Evolutionary conservation across 1,139 yeast species (phyloP).

Genomic region (Scheffersomyces quercinus): DNA sequence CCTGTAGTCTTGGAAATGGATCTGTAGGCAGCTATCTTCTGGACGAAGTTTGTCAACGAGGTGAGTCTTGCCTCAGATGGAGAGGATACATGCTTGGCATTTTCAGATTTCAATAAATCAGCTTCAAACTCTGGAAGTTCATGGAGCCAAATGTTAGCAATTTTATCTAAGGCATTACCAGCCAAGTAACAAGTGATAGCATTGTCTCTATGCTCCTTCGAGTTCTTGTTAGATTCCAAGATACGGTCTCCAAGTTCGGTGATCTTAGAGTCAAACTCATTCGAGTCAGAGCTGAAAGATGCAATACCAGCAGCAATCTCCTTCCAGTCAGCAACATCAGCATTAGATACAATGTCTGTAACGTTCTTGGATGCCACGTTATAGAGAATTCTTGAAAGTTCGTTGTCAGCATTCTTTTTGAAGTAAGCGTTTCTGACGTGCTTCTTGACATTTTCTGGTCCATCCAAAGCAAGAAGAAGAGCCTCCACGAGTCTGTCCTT

Average conservation of each 20-base stretch:
- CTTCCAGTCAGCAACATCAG: slow-evolving; percentile 80
- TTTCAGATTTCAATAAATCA: slow-evolving; percentile 44
- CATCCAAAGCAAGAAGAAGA: slow-evolving; percentile 74
- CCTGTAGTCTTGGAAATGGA: slow-evolving; percentile 47
- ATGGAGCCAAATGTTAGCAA: slow-evolving; percentile 78
- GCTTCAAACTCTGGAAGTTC: slow-evolving; percentile 67
- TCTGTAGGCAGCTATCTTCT: slow-evolving; percentile 77
- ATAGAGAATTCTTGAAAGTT: slow-evolving; percentile 71
- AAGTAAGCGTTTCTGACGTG: slow-evolving; percentile 76
- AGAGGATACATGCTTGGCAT: slow-evolving; percentile 43
- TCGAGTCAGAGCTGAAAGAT: slow-evolving; percentile 51
- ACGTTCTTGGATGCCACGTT: slow-evolving; percentile 61
- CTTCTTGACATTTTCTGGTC: slow-evolving; percentile 57
- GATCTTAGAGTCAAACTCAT: slow-evolving; percentile 54
- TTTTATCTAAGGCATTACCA: slow-evolving; percentile 78
- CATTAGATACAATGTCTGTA: slow-evolving; percentile 74
- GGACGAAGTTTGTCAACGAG: slow-evolving; percentile 79
- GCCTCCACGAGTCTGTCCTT: slow-evolving; percentile 75
- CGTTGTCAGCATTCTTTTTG: slow-evolving; percentile 53
- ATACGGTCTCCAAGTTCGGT: slow-evolving; percentile 71
- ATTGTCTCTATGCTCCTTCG: slow-evolving; percentile 53
- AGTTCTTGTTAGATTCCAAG: slow-evolving; percentile 17
- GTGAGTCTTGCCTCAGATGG: slow-evolving; percentile 84
- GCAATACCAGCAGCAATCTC: slow-evolving; percentile 72
- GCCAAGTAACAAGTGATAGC: slow-evolving; percentile 81